phyloP scores from a whole-genome alignment of 495 filamentous ascomycete species.

The Xylaria curta region DNA sequence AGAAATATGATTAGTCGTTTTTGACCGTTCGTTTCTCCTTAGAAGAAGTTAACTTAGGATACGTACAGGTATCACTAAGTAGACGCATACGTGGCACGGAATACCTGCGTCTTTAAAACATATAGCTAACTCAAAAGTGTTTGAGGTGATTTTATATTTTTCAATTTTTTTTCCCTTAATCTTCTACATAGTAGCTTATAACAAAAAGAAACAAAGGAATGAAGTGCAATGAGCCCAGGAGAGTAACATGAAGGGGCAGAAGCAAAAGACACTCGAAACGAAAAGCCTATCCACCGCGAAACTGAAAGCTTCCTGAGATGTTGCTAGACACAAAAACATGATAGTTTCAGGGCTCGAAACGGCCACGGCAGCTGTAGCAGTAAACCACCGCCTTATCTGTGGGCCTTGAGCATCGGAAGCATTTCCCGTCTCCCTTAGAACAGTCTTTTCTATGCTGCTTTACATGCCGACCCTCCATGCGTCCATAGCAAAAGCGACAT shows the following conservation, averaged over 20 bases:
- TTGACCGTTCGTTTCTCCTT: background rate
- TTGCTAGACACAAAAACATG: background rate
- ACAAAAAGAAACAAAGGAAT: background rate
- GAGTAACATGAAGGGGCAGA: background rate
- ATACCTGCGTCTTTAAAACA: background rate
- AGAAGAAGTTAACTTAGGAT: background rate
- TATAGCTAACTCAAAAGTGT: background rate
- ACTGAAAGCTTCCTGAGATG: background rate
- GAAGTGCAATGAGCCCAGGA: background rate
- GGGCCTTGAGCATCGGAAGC: background rate
- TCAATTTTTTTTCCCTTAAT: background rate
- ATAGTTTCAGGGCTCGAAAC: background rate
- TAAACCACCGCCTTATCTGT: background rate
- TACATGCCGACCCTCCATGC: background rate
- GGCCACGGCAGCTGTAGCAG: no score
- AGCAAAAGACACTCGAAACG: background rate
- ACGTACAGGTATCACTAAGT: background rate
- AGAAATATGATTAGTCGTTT: background rate
- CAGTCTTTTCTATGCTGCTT: background rate
- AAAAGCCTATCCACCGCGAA: background rate
- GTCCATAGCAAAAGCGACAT: background rate
- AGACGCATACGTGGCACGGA: background rate
- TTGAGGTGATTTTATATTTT: background rate
- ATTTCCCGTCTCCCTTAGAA: background rate
- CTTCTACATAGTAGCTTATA: background rate